Evolutionary conservation across 2,329 filamentous ascomycete species (phyloP), one percentile per base, ranked within the genome.

Genomic region (Epichloe typhina): DNA sequence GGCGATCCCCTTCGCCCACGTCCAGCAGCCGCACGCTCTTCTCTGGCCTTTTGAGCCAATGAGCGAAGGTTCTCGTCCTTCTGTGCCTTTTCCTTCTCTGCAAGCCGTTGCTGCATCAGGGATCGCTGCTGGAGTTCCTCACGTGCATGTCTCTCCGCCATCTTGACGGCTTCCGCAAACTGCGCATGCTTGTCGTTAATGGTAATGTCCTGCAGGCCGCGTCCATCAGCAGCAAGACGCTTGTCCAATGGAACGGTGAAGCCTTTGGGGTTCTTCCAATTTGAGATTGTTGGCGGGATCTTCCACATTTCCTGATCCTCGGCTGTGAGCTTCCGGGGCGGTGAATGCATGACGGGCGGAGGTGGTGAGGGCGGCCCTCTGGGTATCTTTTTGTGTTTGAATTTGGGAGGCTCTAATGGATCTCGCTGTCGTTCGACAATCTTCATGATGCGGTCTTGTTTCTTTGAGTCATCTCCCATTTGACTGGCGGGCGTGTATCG

Each of bases 191-290:
- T 97, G 73, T 98, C 93, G 69, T 95, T 97, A 70, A 98, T 97
- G 6, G 88, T 85, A 41, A 95, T 82, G 64, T 98, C 93, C 66
- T 96, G 89, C 55, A 98, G 66, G 0, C 88, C 88, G 61, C 93
- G 79, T 12, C 93, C 93, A 66, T 97, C 91, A 8, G 93, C 91
- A 17, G 93, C 93, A 58, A 98, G 71, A 63, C 93, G 84, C 73
- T 98, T 98, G 66, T 98, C 93, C 48, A 98, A 69, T 0, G 93
- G 88, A 1, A 98, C 88, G 0, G 93, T 98, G 64, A 95, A 98
- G 61, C 93, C 93, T 72, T 97, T 97, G 1, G 91, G 88, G 66
- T 98, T 98, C 78, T 98, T 98, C 93, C 93, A 98, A 67, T 97
- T 97, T 19, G 88, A 95, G 2, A 98, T 84, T 0, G 91, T 87